Evolutionary conservation across 108 stramenopile species (phyloP), one percentile per base, ranked within the genome.

Genomic region (Cyclotella cryptica): DNA sequence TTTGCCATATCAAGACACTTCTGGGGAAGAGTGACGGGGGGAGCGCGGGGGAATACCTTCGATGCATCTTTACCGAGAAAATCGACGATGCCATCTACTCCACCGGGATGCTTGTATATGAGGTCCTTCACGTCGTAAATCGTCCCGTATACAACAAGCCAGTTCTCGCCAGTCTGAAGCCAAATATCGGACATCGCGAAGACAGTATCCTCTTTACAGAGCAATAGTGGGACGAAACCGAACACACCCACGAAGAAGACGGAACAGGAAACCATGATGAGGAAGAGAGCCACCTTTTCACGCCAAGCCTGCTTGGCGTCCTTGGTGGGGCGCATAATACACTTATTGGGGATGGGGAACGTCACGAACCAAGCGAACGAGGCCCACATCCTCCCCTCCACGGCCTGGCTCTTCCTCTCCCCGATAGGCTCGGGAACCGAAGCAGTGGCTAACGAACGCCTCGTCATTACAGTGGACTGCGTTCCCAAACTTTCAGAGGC

Each of bases 221-320:
- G 67, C 19, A 83, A 46, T 0, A 88, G 80, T 21, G 84, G 85
- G 1, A 88, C 76, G 72, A 84, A 80, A 71, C 85, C 85, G 73
- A 88, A 85, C 1, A 88, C 77, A 35, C 84, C 82, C 10, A 88
- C 79, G 60, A 85, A 86, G 59, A 85, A 68, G 43, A 77, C 75
- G 41, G 83, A 81, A 57, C 75, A 84, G 14, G 67, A 68, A 17
- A 85, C 63, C 72, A 87, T 77, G 66, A 84, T 85, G 8, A 84
- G 29, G 81, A 85, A 85, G 21, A 88, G 66, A 9, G 85, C 82
- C 41, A 84, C 75, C 67, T 79, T 81, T 54, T 81, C 86, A 62
- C 86, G 68, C 83, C 83, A 87, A 22, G 86, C 86, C 63, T 84
- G 86, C 74, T 84, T 84, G 42, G 86, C 79, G n/a, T 59, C 79